Conservation (phyloP, 768 basidiomycete species). For the Lactarius hengduanensis region DNA sequence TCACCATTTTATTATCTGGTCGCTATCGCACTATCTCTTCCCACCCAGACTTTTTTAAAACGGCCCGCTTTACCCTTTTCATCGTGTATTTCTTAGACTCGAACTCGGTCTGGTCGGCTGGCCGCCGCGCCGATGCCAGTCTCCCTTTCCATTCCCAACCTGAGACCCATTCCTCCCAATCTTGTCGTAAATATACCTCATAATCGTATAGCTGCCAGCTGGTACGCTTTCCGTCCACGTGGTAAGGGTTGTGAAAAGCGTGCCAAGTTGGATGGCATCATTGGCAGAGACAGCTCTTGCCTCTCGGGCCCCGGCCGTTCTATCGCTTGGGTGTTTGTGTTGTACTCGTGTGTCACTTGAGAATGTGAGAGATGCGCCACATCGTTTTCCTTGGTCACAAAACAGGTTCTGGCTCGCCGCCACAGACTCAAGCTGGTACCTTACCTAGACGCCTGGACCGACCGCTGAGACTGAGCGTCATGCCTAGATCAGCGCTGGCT, state of each 20-base stretch:
- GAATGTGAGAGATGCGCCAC: neutral
- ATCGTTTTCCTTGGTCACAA: neutral
- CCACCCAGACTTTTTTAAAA: neutral
- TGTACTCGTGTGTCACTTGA: neutral
- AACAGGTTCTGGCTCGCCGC: neutral
- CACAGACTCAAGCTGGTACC: neutral
- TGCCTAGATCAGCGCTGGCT: neutral
- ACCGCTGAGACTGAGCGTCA: neutral
- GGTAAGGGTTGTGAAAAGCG: neutral
- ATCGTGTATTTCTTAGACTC: constrained; percentile 15
- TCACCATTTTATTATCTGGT: constrained; percentile 8
- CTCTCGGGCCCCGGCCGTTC: neutral
- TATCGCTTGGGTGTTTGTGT: neutral
- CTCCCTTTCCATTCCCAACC: neutral
- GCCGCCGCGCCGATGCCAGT: constrained; percentile 9
- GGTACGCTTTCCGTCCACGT: neutral
- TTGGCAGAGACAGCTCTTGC: neutral
- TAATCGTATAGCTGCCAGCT: constrained; percentile 20
- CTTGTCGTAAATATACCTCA: constrained; percentile 25
- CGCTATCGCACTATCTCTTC: constrained; percentile 10
- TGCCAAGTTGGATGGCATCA: neutral
- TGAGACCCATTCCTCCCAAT: neutral
- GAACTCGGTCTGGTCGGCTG: constrained; percentile 11
- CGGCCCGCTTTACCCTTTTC: constrained; percentile 4
- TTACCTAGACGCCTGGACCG: neutral